phyloP scores from a whole-genome alignment of 2,329 filamentous ascomycete genomes.

The Fusarium keratoplasticum region DNA sequence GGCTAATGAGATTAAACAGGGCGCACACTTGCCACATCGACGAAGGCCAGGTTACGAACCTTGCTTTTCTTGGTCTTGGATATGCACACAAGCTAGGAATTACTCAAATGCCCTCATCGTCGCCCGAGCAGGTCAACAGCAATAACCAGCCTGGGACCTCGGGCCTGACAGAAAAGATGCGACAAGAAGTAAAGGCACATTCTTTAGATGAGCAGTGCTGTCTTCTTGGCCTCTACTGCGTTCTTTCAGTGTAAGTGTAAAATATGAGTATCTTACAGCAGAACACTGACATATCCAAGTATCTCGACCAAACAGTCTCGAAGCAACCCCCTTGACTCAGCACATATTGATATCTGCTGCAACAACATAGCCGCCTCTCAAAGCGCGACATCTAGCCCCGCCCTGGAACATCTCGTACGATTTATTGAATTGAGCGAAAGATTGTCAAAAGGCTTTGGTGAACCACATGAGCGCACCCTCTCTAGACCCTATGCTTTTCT shows the following conservation, averaged over 20 bases:
- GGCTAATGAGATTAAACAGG: constrained; percentile 39
- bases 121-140: constrained; percentile 19
- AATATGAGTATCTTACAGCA: not conserved
- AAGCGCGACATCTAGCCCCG: constrained; percentile 46
- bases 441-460: constrained; percentile 49
- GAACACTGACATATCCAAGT: constrained; percentile 36
- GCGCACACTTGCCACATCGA: constrained; percentile 50
- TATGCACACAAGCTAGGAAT: constrained; percentile 56
- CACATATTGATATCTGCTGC: constrained; percentile 50
- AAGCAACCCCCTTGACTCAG: constrained; percentile 46
- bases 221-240: constrained; percentile 54
- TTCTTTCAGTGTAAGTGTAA: constrained; percentile 52
- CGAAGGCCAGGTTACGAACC: constrained; percentile 50
- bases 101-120: constrained; percentile 29
- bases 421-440: constrained; percentile 52
- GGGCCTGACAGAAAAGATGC: constrained; percentile 28
- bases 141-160: constrained; percentile 14
- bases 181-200: constrained; percentile 37
- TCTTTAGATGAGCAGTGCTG: constrained; percentile 53
- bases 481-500: constrained; percentile 47
- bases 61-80: constrained; percentile 55
- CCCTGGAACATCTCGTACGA: constrained; percentile 49
- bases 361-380: constrained; percentile 44
- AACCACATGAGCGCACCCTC: constrained; percentile 44
- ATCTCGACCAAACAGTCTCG: constrained; percentile 53